Base-by-base conservation (phyloP, 192 early-diverging fungal species). In the Backusella mclennaniae region DNA sequence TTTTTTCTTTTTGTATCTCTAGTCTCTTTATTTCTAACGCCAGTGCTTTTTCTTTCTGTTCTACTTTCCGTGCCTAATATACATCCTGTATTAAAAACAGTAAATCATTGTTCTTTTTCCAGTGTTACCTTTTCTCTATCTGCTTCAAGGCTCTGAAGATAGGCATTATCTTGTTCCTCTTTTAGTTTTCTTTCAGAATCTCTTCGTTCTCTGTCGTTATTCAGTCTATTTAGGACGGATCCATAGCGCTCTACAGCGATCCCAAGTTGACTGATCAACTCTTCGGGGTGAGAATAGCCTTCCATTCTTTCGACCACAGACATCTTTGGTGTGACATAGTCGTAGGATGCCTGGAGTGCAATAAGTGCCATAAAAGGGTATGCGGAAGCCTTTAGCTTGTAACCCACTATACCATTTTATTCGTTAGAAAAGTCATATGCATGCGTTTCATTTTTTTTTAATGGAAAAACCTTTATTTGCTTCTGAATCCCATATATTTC, bases 131-230 rank as follows among this genome's bases (percentile, higher is more conserved):
- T 93, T 87, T 96, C 94, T 69, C 90, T 91, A 67, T 98, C 97
- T 0, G 92, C 92, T 12, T 86, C 83, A 49, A 98, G 81, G 17
- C 91, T 93, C 49, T 91, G 91, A 74, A 92, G 89, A 78, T 98
- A 98, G 1, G 96, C 97, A 29, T 82, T 82, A 56, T 97, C 95
- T 81, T 98, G 97, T 79, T 95, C 91, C 77, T 94, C 91, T 11
- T 94, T 87, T 35, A 98, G 85, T 23, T 77, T 81, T 14, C 95
- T 85, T 35, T 92, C 90, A 72, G 85, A 82, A 15, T 94, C 94
- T 1, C 90, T 88, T 71, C 85, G 89, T 59, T 89, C 81, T 29
- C 89, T 91, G 66, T 93, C 92, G 6, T 77, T 80, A 2, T 92
- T 89, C 15, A 92, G 81, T 2, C 87, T 84, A 5, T 84, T 79